Base-by-base conservation (phyloP, 176 grass and related monocot genomes). In the Tillandsia fasciculata region DNA sequence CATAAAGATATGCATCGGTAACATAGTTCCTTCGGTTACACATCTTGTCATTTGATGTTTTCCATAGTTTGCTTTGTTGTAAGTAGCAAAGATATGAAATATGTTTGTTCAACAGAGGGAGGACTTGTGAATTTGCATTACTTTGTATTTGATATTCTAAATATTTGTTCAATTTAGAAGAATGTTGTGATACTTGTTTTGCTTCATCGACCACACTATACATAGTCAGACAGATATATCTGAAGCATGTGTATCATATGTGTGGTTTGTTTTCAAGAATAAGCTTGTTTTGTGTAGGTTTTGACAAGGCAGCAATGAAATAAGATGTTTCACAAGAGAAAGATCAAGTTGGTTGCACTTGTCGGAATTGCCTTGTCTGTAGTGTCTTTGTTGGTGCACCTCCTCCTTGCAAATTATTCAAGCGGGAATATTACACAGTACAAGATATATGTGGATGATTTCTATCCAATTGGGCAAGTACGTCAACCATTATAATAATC, bases 311-410 rank as follows among this genome's bases (percentile, higher is more conserved):
- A 78, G 71, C 69, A 59, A 89, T 90, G 82, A 84, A 83, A 76
- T 79, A 90, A 86, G 83, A 99, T 99, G 95, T 84, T 99, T 29
- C 80, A 84, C 66, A 93, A 87, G 75, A 90, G 84, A 79, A 99
- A 92, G 74, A 83, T 99, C 79, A 99, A 94, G 87, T 71, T 93
- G 84, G 85, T 83, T 75, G 91, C 82, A n/a, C 78, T 74, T 13
- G 57, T 94, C n/a, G 90, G 89, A 68, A 90, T 99, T 18, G 49
- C 81, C 23, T 68, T 99, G 51, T 99, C 90, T 0, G 72, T 92
- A 70, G 68, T 99, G 11, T 99, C 90, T 2, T 83, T 99, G 76
- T 71, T 90, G 2, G 90, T 93, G 65, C 95, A 99, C 70, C 84
- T 99, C 78, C 77, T 99, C 33, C 82, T 93, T 33, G 95, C 95